Evolutionary conservation across 2,329 filamentous ascomycete genomes (phyloP), one percentile per base, ranked within the genome.

Genomic region (Leptographium procerum): DNA sequence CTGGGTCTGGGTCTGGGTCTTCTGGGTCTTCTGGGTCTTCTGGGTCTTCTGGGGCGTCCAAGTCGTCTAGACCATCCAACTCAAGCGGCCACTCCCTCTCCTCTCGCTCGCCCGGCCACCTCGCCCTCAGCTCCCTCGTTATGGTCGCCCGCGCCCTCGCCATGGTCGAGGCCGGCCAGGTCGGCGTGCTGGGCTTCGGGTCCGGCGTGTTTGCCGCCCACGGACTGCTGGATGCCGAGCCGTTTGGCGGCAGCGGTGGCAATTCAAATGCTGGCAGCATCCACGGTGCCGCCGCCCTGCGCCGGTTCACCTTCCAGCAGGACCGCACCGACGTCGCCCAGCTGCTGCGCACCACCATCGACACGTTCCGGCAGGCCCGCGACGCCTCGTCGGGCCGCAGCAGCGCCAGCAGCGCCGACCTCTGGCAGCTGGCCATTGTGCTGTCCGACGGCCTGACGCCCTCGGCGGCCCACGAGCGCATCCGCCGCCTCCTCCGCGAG

Each of bases 341-440:
- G 59, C 78, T 99, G 29, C 82, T 99, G 40, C 80, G 83, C 16
- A 80, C 85, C 65, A 91, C 86, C 1, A 88, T 96, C 62, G 84
- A 88, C 47, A 79, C 90, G 9, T 96, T 99, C 79, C 83, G 86
- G 16, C 79, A 84, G 24, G 92, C 91, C 1, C 78, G 91, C 51
- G 76, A 81, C 60, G 82, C 83, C 65, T 77, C 79, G 24, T 29
- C 50, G 55, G n/a, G 28, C 43, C n/a, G n/a, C n/a, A 3, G 71
- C 57, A 66, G 74, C 22, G 74, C 78, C 55, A 76, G 73, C 55
- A 76, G 73, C 57, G 68, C 82, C 22, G 91, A 97, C 67, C 82
- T 97, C 9, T 99, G 94, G 95, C 95, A 99, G 72, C 77, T 99
- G 11, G 87, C 94, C 63, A 80, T 99, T 55, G 88, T 99, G 63